Evolutionary conservation across 441 rosid species (phyloP).

Genomic region (Manihot esculenta): DNA sequence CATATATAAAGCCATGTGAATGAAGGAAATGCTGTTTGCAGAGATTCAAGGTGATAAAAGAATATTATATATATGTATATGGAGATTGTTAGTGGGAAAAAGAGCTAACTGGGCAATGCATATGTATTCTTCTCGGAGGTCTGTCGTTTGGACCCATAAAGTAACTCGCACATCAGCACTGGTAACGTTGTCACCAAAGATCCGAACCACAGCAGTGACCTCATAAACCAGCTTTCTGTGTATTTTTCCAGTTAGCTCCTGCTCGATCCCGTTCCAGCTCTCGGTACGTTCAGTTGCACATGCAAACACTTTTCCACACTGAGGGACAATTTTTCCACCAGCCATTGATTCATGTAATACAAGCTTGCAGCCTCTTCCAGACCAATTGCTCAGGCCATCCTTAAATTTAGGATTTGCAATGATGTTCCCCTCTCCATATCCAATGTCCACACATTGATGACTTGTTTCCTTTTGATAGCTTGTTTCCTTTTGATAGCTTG

Average conservation of each 20-base stretch:
- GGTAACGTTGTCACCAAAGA: conserved; percentile 62
- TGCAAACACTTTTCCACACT: conserved; percentile 68
- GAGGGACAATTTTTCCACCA: conserved; percentile 63
- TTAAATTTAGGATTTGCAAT: conserved; percentile 70
- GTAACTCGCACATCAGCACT: conserved; percentile 63
- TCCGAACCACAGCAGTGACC: conserved; percentile 59
- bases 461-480: too few species aligned
- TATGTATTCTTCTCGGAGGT: conserved; percentile 70
- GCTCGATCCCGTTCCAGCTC: conserved; percentile 91
- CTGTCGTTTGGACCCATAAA: conserved; percentile 69
- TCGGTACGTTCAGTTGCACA: conserved; percentile 75
- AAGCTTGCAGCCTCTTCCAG: conserved; percentile 78
- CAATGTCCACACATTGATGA: conserved; percentile 21
- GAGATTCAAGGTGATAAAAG: too few species aligned
- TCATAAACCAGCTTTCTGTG: conserved; percentile 71
- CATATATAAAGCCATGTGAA: background rate
- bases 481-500: too few species aligned
- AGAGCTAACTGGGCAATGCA: conserved; percentile 63
- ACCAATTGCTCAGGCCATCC: conserved; percentile 82
- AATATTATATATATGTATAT: background rate
- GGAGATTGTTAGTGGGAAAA: conserved; percentile 3
- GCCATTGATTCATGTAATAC: conserved; percentile 73
- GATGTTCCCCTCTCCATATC: conserved; percentile 52
- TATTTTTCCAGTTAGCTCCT: conserved; percentile 75
- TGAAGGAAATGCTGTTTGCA: background rate